These are phyloP conservation scores for Daldinia grandis DNA, from an alignment of 495 filamentous ascomycete species.

Conservation along the genomic window DNA sequence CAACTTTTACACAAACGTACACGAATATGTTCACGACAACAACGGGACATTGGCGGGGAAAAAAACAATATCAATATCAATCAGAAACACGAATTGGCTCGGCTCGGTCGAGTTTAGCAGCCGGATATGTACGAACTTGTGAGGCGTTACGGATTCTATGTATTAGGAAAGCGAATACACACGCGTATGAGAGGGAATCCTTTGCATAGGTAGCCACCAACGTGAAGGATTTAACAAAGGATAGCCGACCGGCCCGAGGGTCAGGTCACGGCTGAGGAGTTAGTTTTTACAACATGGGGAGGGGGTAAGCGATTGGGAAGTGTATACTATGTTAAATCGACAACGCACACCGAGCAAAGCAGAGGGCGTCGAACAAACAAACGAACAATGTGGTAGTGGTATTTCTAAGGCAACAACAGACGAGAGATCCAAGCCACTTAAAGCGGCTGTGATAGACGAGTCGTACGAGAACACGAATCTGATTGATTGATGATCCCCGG, in stretches of 20 bases:
- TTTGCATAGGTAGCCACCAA: not conserved
- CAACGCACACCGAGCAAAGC: not conserved
- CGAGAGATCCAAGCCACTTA: conserved; percentile 1
- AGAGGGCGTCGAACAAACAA: not conserved
- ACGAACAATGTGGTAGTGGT: too few relatives aligned
- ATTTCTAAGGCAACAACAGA: conserved; percentile 10
- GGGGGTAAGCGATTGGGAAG: conserved; percentile 6
- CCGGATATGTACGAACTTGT: not conserved
- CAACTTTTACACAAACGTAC: not conserved
- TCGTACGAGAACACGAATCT: conserved; percentile 36
- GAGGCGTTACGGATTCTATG: conserved; percentile 2
- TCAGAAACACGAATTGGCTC: not conserved
- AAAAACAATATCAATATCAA: not conserved
- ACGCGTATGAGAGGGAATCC: not conserved
- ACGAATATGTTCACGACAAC: conserved; percentile 6
- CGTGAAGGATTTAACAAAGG: not conserved
- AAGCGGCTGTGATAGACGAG: conserved; percentile 11
- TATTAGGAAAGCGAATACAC: not conserved
- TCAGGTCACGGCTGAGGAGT: not conserved
- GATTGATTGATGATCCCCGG: conserved; percentile 9
- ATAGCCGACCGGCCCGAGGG: not conserved
- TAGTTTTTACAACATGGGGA: not conserved
- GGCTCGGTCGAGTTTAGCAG: conserved; percentile 16
- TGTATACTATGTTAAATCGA: not conserved
- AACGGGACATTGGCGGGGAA: not conserved